Base-by-base conservation (phyloP, 768 basidiomycete species). In the Leccinum aurantiacum region DNA sequence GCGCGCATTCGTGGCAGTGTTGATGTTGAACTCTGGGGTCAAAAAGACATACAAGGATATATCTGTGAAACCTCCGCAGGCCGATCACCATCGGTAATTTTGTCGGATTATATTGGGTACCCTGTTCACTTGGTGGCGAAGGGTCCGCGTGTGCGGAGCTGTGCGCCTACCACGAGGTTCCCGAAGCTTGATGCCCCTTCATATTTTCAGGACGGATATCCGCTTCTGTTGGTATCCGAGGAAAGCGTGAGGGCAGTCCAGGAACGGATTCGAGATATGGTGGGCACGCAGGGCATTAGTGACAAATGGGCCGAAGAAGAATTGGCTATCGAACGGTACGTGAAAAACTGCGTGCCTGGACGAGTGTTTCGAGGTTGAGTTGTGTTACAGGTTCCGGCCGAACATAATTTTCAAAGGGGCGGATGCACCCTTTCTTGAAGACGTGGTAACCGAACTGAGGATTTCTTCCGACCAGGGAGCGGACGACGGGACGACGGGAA, bases 201-300 rank as follows among this genome's bases (percentile, higher is more conserved):
- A 5, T 75, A 80, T 60, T 90, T 81, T 69, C 87, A 91, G 71
- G 90, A 91, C 62, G 85, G 83, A 57, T 92, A 84, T 67, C 90
- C 90, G 1, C 65, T 93, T 53, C 73, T 90, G 35, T 66, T 92
- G 6, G 75, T 88, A 27, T 87, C 86, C 24, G 82, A 87, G 69
- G 86, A 92, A 74, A 87, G 85, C 66, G 77, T 87, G 63, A 68
- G 57, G 29, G 78, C 78, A 37, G 70, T 91, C 35, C 79, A 85
- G 63, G 72, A 76, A 56, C 79, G 80, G 50, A 71, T 84, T 53
- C 76, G 77, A 63, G 67, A 66, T 50, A 76, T 80, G 69, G 78
- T 82, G 41, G 83, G 82, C 51, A 73, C 65, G 58, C 82, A 79
- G 69, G 80, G 80, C 4, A 76, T 83, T 49, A 71, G 72, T 17